Conservation (phyloP, 2,329 filamentous ascomycete genomes). For the Chrysoporthe cubensis region DNA sequence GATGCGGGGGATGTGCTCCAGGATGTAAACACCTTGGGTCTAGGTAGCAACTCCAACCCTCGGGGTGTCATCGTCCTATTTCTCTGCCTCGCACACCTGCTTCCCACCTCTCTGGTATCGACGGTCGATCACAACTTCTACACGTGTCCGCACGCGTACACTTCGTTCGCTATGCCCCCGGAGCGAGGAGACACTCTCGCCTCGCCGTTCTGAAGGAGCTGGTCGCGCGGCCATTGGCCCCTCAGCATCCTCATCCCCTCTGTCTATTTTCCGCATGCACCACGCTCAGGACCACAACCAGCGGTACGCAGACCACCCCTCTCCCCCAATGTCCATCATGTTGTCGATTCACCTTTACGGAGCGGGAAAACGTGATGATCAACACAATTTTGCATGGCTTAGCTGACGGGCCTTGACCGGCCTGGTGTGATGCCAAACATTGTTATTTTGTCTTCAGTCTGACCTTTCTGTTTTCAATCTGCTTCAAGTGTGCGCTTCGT, state of each 20-base stretch:
- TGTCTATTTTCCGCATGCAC: neutral
- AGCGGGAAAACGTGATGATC: slow-evolving; percentile 14
- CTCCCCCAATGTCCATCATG: neutral
- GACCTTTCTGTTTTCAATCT: neutral
- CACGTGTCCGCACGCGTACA: neutral
- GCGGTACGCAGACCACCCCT: neutral
- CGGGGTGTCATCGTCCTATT: neutral
- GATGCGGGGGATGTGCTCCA: neutral
- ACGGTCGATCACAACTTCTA: neutral
- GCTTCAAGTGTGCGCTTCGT: neutral
- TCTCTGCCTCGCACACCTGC: neutral
- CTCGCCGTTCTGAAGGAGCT: neutral
- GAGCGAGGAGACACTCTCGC: neutral
- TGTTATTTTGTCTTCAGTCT: slow-evolving; percentile 16
- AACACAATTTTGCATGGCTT: slow-evolving; percentile 30
- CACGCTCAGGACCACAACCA: neutral
- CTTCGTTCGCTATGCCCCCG: neutral
- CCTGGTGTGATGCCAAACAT: slow-evolving; percentile 27
- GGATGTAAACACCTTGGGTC: neutral
- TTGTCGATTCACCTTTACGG: neutral
- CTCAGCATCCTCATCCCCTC: neutral
- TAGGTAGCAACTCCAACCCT: neutral
- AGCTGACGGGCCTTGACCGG: slow-evolving; percentile 29
- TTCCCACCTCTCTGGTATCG: neutral
- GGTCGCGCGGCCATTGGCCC: neutral